Evolutionary conservation across 768 basidiomycete genomes (phyloP), one percentile per base, ranked within the genome.

Genomic region (Xerocomus potaroensis): DNA sequence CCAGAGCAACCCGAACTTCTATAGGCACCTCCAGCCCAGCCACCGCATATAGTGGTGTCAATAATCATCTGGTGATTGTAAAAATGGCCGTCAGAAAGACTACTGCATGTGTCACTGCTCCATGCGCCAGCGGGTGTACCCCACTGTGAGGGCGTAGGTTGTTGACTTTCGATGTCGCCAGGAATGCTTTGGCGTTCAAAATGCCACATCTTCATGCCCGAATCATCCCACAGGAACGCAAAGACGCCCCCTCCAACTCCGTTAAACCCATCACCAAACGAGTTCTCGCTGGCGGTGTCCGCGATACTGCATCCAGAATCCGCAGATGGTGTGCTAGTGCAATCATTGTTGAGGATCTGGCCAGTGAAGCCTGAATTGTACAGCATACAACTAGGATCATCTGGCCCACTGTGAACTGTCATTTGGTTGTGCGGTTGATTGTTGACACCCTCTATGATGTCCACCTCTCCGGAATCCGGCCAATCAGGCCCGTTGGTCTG

Each of bases 371-470:
- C n/a, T n/a, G n/a, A n/a, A 64, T 55, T 21, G 38, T 54, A 42
- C 66, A 44, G 59, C 1, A 1, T 75, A 69, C 26, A 68, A 70
- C n/a, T n/a, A n/a, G n/a, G n/a, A n/a, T n/a, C n/a, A n/a, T n/a
- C n/a, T 3, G 63, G 57, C 4, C 73, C 67, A 9, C 78, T 81
- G 62, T 89, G 87, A 8, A 87, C 68, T 1, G 84, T 79, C 62
- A 78, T 77, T 48, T 81, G 83, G 52, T 90, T 87, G 19, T 68
- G 64, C 3, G 66, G 45, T 56, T 77, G 72, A 21, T 75, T 56
- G 55, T 89, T 76, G 45, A 88, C 78, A 12, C 84, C 83, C 61
- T 91, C 88, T 9, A 89, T 61, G 41, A 87, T 77, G 56, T 90
- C 88, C 45, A 87, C 81, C 64, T 88, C 85, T 50, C 79, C 81